Evolutionary conservation across 1,284 basidiomycete genomes (phyloP).

Genomic region (Moesziomyces globuligerus): DNA sequence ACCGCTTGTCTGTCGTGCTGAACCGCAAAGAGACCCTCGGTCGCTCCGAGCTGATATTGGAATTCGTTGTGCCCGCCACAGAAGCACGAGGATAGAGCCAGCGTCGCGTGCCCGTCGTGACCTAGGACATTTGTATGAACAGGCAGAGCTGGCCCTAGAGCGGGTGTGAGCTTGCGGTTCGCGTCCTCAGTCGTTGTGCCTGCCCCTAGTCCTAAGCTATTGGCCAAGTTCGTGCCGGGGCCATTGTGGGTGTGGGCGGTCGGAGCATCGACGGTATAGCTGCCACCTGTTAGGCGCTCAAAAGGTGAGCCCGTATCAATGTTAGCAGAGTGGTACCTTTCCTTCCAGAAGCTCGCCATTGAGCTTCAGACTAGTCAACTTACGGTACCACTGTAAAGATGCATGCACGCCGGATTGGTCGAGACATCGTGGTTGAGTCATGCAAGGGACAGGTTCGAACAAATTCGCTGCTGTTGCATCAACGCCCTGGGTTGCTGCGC

Average conservation of each 20-base stretch:
- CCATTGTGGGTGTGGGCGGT: too few species aligned
- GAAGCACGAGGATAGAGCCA: too few species aligned
- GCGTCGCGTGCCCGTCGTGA: too few species aligned
- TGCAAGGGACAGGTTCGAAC: background rate
- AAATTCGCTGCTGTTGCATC: background rate
- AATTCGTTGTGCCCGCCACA: background rate
- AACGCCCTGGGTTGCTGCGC: background rate
- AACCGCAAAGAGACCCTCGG: too few species aligned
- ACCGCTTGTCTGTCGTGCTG: background rate
- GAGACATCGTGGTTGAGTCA: background rate
- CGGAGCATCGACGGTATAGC: too few species aligned
- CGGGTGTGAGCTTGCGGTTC: too few species aligned
- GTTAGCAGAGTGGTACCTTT: background rate
- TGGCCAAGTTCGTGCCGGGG: background rate
- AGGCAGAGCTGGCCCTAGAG: too few species aligned
- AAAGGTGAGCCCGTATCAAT: too few species aligned
- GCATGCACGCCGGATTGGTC: background rate
- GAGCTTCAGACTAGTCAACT: background rate
- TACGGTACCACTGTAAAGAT: background rate
- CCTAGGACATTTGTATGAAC: too few species aligned
- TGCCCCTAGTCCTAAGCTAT: background rate
- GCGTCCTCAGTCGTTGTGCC: too few species aligned
- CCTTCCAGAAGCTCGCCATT: too few species aligned
- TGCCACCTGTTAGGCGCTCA: too few species aligned
- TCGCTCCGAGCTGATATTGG: background rate